Evolutionary conservation across 108 stramenopile genomes (phyloP).

Genomic region (Nitzschia sp.): DNA sequence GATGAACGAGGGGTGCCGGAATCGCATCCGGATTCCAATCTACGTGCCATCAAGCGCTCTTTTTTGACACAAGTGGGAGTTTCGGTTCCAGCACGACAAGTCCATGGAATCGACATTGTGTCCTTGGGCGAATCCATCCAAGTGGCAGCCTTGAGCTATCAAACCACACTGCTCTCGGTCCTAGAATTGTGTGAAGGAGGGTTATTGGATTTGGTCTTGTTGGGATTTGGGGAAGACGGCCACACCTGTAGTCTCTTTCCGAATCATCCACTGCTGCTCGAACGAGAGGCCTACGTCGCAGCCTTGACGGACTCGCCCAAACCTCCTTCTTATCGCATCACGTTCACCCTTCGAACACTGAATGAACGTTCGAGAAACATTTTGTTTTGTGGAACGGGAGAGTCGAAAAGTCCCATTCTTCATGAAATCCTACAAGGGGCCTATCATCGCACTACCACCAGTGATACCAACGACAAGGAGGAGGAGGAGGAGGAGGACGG

Average conservation of each 20-base stretch:
- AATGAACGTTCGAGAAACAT: constrained; percentile 65
- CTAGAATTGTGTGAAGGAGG: constrained; percentile 16
- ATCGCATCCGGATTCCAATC: constrained; percentile 81
- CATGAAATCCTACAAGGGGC: constrained; percentile 41
- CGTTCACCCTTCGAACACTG: constrained; percentile 85
- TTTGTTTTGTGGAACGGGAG: constrained; percentile 82
- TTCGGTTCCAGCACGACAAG: constrained; percentile 54
- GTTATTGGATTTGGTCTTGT: constrained; percentile 85
- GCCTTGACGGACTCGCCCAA: constrained; percentile 94
- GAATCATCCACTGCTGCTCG: constrained; percentile 75
- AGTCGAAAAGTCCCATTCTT: constrained; percentile 67
- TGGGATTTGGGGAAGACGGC: constrained; percentile 97
- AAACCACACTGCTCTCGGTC: background rate
- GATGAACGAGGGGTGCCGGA: constrained; percentile 93
- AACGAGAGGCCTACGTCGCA: constrained; percentile 61
- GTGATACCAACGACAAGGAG: background rate
- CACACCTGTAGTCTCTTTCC: constrained; percentile 97
- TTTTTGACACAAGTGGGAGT: constrained; percentile 43
- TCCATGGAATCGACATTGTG: constrained; percentile 72
- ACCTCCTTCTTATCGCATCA: constrained; percentile 92
- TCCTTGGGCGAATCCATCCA: constrained; percentile 22
- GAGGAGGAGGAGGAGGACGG: too few species aligned
- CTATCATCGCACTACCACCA: too few species aligned
- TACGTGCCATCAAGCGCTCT: constrained; percentile 51
- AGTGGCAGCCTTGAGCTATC: background rate